Percentiles rank a stretch among this genome's conserved stretches.
Evolutionary conservation across 345 rosid genomes (phyloP).

Genomic region (Bruguiera gymnorhiza): DNA sequence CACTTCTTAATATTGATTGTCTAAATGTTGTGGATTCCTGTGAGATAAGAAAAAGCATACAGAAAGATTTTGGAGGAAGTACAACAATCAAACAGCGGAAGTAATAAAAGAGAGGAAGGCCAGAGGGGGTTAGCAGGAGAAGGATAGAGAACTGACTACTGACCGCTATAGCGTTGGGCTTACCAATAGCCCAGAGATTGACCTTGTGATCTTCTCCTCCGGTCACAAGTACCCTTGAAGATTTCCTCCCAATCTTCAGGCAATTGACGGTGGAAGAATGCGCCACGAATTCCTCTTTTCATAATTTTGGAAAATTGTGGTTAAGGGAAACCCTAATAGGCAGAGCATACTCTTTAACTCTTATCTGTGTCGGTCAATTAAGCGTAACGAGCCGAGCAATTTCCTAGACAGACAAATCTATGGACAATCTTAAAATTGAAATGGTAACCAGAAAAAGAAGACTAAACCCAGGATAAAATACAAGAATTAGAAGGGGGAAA

Average conservation of each 20-base stretch:
- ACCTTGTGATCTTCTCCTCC: constrained; percentile 99
- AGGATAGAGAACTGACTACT: constrained; percentile 29
- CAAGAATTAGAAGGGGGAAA: background rate
- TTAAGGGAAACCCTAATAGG: constrained; percentile 42
- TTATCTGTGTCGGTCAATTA: constrained; percentile 3
- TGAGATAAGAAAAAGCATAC: too few relatives aligned
- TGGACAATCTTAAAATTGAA: background rate
- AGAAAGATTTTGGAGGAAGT: background rate
- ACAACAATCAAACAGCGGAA: background rate
- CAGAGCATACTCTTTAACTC: constrained; percentile 4
- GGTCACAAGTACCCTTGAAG: constrained; percentile 88
- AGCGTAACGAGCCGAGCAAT: background rate
- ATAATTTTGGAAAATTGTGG: constrained; percentile 22
- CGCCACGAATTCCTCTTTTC: constrained; percentile 95
- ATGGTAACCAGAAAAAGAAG: background rate
- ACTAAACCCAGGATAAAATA: constrained; percentile 3
- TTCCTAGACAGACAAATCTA: background rate
- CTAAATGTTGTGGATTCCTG: too few relatives aligned
- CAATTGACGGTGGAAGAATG: constrained; percentile 91
- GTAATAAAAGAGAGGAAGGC: background rate
- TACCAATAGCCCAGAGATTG: constrained; percentile 99
- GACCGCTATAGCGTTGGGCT: constrained; percentile 96
- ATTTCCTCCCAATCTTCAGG: constrained; percentile 94
- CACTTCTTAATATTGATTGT: too few relatives aligned
- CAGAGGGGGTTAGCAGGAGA: background rate